Evolutionary conservation across 495 filamentous ascomycete genomes (phyloP).

Genomic region (Amphirosellinia nigrospora): DNA sequence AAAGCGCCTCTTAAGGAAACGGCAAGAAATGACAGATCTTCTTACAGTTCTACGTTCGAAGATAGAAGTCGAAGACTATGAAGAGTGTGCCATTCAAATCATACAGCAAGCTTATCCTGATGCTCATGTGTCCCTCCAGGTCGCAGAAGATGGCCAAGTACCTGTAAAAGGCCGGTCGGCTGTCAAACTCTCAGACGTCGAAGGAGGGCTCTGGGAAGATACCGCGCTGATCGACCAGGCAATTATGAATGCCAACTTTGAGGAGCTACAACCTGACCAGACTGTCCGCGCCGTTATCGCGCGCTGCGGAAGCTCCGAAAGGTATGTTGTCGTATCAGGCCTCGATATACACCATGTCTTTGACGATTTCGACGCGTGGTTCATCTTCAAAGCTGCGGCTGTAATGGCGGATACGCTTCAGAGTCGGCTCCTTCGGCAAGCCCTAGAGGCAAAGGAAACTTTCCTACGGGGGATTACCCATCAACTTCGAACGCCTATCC

Average conservation of each 20-base stretch:
- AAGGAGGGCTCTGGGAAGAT: constrained; percentile 19
- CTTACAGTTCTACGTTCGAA: neutral
- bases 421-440: constrained; percentile 26
- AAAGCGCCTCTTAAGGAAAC: neutral
- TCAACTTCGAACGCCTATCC: constrained; percentile 47
- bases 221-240: constrained; percentile 10
- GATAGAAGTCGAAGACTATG: constrained; percentile 5
- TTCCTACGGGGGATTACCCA: constrained; percentile 50
- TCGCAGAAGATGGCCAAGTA: neutral
- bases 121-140: neutral
- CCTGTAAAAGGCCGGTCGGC: neutral
- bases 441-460: constrained; percentile 41
- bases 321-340: constrained; percentile 22
- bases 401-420: constrained; percentile 23
- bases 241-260: constrained; percentile 24
- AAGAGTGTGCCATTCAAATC: constrained; percentile 1
- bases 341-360: constrained; percentile 28
- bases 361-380: constrained; percentile 29
- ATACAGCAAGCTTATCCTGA: constrained; percentile 7
- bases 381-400: constrained; percentile 23
- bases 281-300: constrained; percentile 23
- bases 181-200: constrained; percentile 7
- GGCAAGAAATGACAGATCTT: constrained; percentile 10
- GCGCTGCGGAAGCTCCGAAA: constrained; percentile 23
- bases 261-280: neutral